A percentile compares a stretch with the other conserved stretches of the same genome.
Evolutionary conservation across 208 protist species (phyloP).

Genomic region (Leishmania mexicana): DNA sequence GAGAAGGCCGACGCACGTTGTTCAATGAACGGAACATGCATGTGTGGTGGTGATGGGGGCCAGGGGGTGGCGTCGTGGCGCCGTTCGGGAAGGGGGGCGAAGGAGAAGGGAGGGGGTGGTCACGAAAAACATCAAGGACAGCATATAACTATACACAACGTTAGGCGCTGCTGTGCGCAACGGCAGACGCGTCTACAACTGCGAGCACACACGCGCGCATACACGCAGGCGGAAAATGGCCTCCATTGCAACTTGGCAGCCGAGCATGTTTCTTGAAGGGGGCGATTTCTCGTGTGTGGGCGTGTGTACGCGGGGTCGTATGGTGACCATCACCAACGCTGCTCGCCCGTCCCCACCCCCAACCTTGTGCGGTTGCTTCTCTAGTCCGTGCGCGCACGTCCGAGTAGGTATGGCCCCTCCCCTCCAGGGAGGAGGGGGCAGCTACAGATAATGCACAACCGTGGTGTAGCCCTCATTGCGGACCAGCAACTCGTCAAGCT

Average conservation of each 20-base stretch:
- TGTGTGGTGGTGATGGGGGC: background rate
- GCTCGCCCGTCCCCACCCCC: background rate
- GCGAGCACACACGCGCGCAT: background rate
- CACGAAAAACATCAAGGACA: background rate
- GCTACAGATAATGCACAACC: slow-evolving; percentile 45
- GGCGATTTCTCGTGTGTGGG: background rate
- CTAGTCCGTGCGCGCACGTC: background rate
- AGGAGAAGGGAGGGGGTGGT: background rate
- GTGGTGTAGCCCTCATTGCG: slow-evolving; percentile 44
- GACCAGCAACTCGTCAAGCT: slow-evolving; percentile 45
- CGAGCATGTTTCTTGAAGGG: background rate
- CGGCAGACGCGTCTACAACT: background rate
- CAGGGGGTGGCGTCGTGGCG: background rate
- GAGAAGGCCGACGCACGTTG: background rate
- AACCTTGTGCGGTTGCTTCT: background rate
- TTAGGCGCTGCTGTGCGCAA: background rate
- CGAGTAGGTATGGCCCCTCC: background rate
- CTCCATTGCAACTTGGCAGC: background rate
- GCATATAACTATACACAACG: background rate
- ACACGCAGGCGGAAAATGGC: background rate
- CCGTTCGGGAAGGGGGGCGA: background rate
- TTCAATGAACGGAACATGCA: too few species aligned
- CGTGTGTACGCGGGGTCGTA: background rate
- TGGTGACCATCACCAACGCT: background rate
- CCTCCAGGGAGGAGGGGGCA: background rate